phyloP scores from a whole-genome alignment of 306 rosid species.

The Cucumis cinereus region DNA sequence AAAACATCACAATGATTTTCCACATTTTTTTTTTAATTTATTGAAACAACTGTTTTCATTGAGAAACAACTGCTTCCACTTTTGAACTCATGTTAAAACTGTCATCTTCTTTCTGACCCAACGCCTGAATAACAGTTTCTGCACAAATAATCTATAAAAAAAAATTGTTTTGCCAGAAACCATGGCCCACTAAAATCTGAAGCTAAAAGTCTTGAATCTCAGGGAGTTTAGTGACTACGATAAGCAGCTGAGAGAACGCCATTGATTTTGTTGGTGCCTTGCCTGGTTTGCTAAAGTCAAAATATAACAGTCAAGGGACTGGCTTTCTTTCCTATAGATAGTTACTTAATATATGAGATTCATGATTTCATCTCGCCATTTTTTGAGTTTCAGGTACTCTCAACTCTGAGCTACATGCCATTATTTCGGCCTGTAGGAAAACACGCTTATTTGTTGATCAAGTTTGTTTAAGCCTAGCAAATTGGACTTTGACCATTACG shows the following conservation, averaged over 20 bases:
- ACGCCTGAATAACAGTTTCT: neutral
- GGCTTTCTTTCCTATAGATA: constrained; percentile 1
- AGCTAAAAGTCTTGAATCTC: neutral
- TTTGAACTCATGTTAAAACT: neutral
- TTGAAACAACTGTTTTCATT: too few species aligned
- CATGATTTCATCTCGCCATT: neutral
- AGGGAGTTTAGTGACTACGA: neutral
- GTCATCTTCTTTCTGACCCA: neutral
- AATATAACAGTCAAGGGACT: neutral
- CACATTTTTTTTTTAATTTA: neutral
- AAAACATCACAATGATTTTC: neutral
- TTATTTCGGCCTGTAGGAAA: constrained; percentile 56
- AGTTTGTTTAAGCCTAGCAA: constrained; percentile 34
- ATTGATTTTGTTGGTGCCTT: neutral
- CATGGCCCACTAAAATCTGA: neutral
- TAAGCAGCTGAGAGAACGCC: neutral
- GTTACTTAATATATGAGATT: neutral
- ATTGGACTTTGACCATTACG: constrained; percentile 33
- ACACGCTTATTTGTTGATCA: constrained; percentile 56
- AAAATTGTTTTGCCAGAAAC: neutral
- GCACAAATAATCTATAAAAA: neutral
- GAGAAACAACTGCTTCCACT: neutral
- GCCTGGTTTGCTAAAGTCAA: neutral
- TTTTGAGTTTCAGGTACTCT: constrained; percentile 41
- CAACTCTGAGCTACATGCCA: constrained; percentile 65